Percentiles rank a stretch among this genome's conserved stretches.
Conservation (phyloP, 1,284 basidiomycete genomes). For the Lentinula novae-zelandiae region DNA sequence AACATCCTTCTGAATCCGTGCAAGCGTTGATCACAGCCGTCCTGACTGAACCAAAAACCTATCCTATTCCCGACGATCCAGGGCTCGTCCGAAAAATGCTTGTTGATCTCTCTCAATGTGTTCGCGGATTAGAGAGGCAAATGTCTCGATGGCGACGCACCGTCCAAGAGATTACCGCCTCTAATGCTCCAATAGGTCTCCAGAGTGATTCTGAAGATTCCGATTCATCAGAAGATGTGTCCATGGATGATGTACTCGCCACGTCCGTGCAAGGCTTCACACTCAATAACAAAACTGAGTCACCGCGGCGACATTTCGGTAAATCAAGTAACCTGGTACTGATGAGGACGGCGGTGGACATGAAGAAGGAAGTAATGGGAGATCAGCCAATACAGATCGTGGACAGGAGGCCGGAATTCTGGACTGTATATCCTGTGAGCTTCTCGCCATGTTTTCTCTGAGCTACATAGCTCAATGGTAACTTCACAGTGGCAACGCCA, state of each 20-base stretch:
- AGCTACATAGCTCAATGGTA: neutral
- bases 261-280: neutral
- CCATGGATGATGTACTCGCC: neutral
- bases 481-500: slow-evolving; percentile 4
- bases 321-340: slow-evolving; percentile 11
- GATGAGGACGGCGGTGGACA: slow-evolving; percentile 13
- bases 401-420: slow-evolving; percentile 7
- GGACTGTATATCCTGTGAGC: slow-evolving; percentile 10
- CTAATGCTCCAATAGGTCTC: neutral
- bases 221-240: neutral
- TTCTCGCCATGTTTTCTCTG: neutral
- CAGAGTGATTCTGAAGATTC: neutral
- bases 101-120: slow-evolving; percentile 11
- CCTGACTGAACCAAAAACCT: slow-evolving; percentile 6
- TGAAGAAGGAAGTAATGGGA: slow-evolving; percentile 3
- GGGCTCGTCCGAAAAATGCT: slow-evolving; percentile 8
- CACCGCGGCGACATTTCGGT: slow-evolving; percentile 11
- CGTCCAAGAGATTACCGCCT: neutral
- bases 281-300: neutral
- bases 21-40: slow-evolving; percentile 12
- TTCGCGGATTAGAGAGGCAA: slow-evolving; percentile 10
- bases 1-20: slow-evolving; percentile 5
- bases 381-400: neutral
- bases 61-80: slow-evolving; percentile 11
- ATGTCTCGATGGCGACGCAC: neutral